Base-by-base conservation (phyloP, 768 basidiomycete species). In the Boletus huronensis region DNA sequence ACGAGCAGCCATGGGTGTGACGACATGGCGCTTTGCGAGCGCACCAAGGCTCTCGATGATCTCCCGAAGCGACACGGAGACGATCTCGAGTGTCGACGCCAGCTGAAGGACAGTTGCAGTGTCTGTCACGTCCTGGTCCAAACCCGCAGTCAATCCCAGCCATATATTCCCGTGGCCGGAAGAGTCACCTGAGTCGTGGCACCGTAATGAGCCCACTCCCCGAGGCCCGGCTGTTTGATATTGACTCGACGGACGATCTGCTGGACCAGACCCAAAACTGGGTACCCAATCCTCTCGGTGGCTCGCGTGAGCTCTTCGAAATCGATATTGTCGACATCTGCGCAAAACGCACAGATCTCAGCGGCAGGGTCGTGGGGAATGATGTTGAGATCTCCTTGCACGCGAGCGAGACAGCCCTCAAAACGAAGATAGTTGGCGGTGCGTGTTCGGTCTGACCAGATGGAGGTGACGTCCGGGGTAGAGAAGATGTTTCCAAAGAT, bases 131-230 rank as follows among this genome's bases (percentile, higher is more conserved):
- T 79, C 78, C 78, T 78, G 42, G 40, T 50, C 35, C 39, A n/a
- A 35, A 48, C 17, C 10, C 14, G 21, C 6, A 9, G 38, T 50
- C 41, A 41, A 29, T 10, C 10, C 28, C 3, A 21, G 9, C 26
- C 38, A 31, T 32, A 14, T 14, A 14, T 19, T 38, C 36, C 21
- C 14, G n/a, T 31, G 14, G 19, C n/a, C 5, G 28, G 11, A 54
- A 32, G 21, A 25, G 25, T 48, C 42, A 76, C 78, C 71, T 79
- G 78, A 17, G 78, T 79, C 4, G 78, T 79, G 5, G 77, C 75
- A 29, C 78, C 78, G 64, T 76, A 79, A 58, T 79, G 78, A 17
- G 67, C 68, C 75, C 78, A 78, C 61, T 78, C 78, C 32, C 78
- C 78, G 8, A 76, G 57, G 23, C 75, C 72, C 42, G 63, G 63